Evolutionary conservation across 257 asterid genomes (phyloP).

Genomic region (Solanum ossicruentum): DNA sequence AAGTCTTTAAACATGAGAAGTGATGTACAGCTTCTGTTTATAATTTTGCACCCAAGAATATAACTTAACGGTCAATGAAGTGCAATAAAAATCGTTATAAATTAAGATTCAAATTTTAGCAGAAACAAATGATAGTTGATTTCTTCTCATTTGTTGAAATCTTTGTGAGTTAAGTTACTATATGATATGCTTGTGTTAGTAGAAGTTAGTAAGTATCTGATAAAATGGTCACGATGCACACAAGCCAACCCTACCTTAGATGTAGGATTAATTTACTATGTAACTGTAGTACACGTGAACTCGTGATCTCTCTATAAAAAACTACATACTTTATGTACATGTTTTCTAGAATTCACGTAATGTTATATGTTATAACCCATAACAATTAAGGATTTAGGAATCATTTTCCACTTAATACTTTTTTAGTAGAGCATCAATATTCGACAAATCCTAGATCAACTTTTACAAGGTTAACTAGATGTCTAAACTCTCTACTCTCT

Average conservation of each 20-base stretch:
- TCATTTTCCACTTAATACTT: not conserved
- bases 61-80: not conserved
- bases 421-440: not conserved
- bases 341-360: not conserved
- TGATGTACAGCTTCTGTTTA: not conserved
- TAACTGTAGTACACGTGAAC: not conserved
- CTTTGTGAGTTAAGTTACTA: not conserved
- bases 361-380: not conserved
- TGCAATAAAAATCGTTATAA: not conserved
- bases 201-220: not conserved
- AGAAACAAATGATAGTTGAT: fast-evolving
- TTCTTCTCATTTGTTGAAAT: not conserved
- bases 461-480: fast-evolving
- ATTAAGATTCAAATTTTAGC: not conserved
- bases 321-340: not conserved
- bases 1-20: not conserved
- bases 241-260: not conserved
- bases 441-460: not conserved
- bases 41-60: not conserved
- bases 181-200: not conserved
- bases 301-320: not conserved
- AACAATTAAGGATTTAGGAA: not conserved
- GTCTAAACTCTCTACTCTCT: not conserved
- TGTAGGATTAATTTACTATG: not conserved
- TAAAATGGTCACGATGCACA: not conserved